Evolutionary conservation across 257 asterid genomes (phyloP), one percentile per base, ranked within the genome.

Genomic region (Avicennia marina): DNA sequence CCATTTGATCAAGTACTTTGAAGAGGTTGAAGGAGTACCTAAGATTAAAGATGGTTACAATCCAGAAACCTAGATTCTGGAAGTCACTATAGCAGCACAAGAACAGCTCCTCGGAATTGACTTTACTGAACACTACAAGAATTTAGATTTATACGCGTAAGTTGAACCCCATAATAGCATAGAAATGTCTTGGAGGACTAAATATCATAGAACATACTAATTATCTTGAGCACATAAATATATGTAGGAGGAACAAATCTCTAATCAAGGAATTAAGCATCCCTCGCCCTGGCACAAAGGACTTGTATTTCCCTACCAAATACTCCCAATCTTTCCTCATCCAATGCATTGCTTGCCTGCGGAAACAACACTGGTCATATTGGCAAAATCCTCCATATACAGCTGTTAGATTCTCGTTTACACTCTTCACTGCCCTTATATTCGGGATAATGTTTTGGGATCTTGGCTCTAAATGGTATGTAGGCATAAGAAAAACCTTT

Each of bases 41-140:
- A 83, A 77, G 61, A 78, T 86, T 32, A 75, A 72, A 60, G 78
- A 77, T 15, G 87, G 86, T 22, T 78, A 75, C 62, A 86, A 83
- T 65, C 95, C 95, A 26, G 95, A 94, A 42, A 86, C 95, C 15
- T 86, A 94, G 95, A 83, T 83, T 90, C 44, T 86, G 65, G 94
- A 86, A 71, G 79, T 83, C 26, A 75, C 94, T 15, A 54, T 87
- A 53, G 62, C 86, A 34, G 50, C 87, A 4, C 87, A 83, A 66
- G 95, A 86, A 75, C 62, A 62, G 12, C 34, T 62, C 0, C 50
- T 74, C 32, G 90, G 81, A 13, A 68, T 81, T 3, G 85, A 86
- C 63, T 83, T 86, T 63, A 56, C 94, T 18, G 81, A 83, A 22
- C 39, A 56, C 27, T 85, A 82, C 78, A 75, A 42, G 6, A 75